Percentiles rank a stretch among this genome's conserved stretches.
phyloP scores from a whole-genome alignment of 495 filamentous ascomycete species.

The Pyrenula massariospora region DNA sequence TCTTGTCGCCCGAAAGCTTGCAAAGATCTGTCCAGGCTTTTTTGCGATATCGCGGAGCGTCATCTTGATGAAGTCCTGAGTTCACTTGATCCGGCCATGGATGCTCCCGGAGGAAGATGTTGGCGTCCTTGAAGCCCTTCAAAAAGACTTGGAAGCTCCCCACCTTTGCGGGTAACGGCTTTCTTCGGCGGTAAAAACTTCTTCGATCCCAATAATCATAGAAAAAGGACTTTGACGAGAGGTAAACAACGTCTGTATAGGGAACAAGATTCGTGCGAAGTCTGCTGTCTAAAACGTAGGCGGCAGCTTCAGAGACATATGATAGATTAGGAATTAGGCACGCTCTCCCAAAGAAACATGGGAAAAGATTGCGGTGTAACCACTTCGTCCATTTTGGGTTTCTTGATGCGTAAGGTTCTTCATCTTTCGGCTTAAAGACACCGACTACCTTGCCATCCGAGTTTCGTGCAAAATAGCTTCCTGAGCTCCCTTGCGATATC shows the following conservation, averaged over 20 bases:
- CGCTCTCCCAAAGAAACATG: constrained; percentile 90
- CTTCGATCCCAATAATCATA: constrained; percentile 96
- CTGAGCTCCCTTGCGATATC: constrained; percentile 93
- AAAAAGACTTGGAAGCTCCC: constrained; percentile 97
- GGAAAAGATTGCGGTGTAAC: constrained; percentile 89
- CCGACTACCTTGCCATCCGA: constrained; percentile 86
- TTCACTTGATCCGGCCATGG: constrained; percentile 95
- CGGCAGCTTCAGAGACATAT: constrained; percentile 95
- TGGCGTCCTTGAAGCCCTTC: constrained; percentile 93
- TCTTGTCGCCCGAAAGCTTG: constrained; percentile 53
- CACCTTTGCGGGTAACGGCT: constrained; percentile 78
- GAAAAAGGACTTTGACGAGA: constrained; percentile 94
- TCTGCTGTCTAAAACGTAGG: constrained; percentile 85
- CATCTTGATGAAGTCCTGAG: constrained; percentile 59
- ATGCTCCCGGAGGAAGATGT: constrained; percentile 85
- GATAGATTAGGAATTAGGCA: constrained; percentile 98
- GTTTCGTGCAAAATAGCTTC: constrained; percentile 94
- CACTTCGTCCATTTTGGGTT: constrained; percentile 96
- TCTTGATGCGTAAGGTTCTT: constrained; percentile 87
- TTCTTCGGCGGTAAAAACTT: constrained; percentile 75
- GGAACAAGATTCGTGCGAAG: constrained; percentile 87
- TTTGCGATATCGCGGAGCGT: constrained; percentile 57
- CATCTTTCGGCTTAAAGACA: constrained; percentile 98
- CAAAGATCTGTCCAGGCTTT: constrained; percentile 79
- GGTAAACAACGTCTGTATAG: constrained; percentile 86